Evolutionary conservation across 2,329 filamentous ascomycete genomes (phyloP).

Genomic region (Zarea fungicola): DNA sequence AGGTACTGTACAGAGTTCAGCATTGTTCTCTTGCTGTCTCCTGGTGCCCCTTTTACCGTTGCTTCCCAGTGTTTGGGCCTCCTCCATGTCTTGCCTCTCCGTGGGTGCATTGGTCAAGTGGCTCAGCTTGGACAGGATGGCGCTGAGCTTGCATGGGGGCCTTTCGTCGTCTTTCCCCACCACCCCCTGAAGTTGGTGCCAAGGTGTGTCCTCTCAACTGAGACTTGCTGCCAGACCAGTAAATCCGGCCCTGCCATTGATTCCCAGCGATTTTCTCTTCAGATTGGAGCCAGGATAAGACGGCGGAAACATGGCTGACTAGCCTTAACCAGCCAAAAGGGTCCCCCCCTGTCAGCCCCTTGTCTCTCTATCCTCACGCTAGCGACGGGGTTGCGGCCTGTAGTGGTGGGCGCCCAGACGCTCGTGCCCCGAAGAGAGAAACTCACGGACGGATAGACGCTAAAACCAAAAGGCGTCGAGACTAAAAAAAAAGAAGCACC

Average conservation of each 20-base stretch:
- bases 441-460: conserved; percentile 10
- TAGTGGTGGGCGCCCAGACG: conserved; percentile 1
- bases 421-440: conserved; percentile 3
- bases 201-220: conserved; percentile 7
- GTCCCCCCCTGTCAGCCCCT: conserved; percentile 2
- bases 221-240: background rate
- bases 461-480: conserved; percentile 8
- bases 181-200: conserved; percentile 11
- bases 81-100: too few species aligned
- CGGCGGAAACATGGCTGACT: background rate
- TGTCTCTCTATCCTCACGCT: conserved; percentile 2
- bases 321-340: conserved; percentile 2
- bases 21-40: too few species aligned
- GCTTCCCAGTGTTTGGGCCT: too few species aligned
- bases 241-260: conserved; percentile 4
- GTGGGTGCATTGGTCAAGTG: too few species aligned
- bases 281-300: conserved; percentile 1
- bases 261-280: background rate
- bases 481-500: conserved; percentile 11
- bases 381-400: background rate
- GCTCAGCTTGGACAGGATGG: conserved; percentile 1
- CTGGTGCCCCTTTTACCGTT: too few species aligned
- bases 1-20: too few species aligned
- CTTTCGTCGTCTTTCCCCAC: conserved; percentile 4
- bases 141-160: background rate